Evolutionary conservation across 2,329 filamentous ascomycete genomes (phyloP), one percentile per base, ranked within the genome.

Genomic region (Grosmannia huntii): DNA sequence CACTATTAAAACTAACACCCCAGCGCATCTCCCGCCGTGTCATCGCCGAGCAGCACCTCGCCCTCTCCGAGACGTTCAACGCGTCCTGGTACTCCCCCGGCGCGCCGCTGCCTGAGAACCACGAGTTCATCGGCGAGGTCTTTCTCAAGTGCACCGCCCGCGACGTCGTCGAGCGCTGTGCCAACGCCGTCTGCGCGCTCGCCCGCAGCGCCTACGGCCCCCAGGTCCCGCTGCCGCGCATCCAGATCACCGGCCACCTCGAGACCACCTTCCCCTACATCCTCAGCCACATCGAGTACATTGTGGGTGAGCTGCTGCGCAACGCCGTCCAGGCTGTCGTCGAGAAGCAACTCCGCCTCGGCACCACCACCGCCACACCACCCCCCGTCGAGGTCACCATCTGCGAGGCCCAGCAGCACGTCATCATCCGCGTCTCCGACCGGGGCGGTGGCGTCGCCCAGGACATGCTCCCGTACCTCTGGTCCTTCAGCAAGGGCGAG

Each of bases 211-310:
- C 86, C 55, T 91, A 95, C 65, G 88, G 87, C 0, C 77, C 84
- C 1, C 77, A 85, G 57, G 79, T 84, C 1, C 75, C 78, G 55
- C 80, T 99, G 1, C 94, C 94, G 5, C 83, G 90, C 62, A 88
- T 99, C 70, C 82, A 80, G 53, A 78, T 99, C 59, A 81, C 87
- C 62, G 94, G 95, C 25, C 90, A 99, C 68, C 77, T 94, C 2
- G 84, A 89, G 33, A 91, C 91, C 5, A 95, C 85, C 36, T 99
- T 99, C 68, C 94, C 95, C 1, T 99, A 96, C 67, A 97, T 99
- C 63, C 81, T 96, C 56, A 94, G 86, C 67, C 94, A 97, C 69
- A 81, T 99, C 56, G 92, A 99, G 72, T 99, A 99, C 72, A 96
- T 99, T 65, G 82, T 99, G 59, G 91, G 94, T 56, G 94, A 99